Evolutionary conservation across 2,329 filamentous ascomycete genomes (phyloP).

Genomic region (Didymella exigua): DNA sequence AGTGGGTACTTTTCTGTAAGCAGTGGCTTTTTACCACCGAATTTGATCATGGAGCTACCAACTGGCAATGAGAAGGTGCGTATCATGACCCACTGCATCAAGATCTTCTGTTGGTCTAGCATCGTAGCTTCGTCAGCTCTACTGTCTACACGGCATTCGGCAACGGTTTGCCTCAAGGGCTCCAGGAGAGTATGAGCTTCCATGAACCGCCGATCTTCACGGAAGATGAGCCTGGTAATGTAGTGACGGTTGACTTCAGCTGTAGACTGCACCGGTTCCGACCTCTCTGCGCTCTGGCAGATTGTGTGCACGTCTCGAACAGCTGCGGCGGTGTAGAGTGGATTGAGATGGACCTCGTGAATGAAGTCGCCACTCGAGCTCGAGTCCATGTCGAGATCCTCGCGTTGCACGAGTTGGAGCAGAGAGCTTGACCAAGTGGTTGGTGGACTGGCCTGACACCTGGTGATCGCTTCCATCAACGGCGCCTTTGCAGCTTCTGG

Average conservation of each 20-base stretch:
- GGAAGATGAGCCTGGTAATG: conserved; percentile 87
- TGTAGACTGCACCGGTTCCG: conserved; percentile 73
- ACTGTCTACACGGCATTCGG: conserved; percentile 76
- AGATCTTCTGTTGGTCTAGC: conserved; percentile 87
- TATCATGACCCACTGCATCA: conserved; percentile 83
- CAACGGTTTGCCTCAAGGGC: conserved; percentile 76
- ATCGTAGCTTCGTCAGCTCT: conserved; percentile 85
- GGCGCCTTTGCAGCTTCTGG: conserved; percentile 83
- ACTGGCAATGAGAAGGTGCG: conserved; percentile 88
- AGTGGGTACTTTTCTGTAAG: conserved; percentile 92
- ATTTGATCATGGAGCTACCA: conserved; percentile 86
- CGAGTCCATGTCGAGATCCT: conserved; percentile 68
- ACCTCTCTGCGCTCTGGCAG: conserved; percentile 69
- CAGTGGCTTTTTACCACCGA: conserved; percentile 82
- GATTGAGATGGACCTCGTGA: conserved; percentile 31
- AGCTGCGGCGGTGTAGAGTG: conserved; percentile 21
- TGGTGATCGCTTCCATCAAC: conserved; percentile 81
- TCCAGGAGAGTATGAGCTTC: conserved; percentile 87
- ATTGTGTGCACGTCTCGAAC: conserved; percentile 76
- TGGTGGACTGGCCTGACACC: conserved; percentile 82
- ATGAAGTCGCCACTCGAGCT: conserved; percentile 25
- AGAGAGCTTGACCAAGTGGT: conserved; percentile 74
- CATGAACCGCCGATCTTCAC: conserved; percentile 84
- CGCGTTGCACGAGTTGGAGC: conserved; percentile 76
- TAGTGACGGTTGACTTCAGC: conserved; percentile 80